A percentile compares a stretch with the other conserved stretches of the same genome.
These are phyloP conservation scores for Phellinidium pouzarii DNA, from an alignment of 1,284 basidiomycete species.

Conservation along the genomic window DNA sequence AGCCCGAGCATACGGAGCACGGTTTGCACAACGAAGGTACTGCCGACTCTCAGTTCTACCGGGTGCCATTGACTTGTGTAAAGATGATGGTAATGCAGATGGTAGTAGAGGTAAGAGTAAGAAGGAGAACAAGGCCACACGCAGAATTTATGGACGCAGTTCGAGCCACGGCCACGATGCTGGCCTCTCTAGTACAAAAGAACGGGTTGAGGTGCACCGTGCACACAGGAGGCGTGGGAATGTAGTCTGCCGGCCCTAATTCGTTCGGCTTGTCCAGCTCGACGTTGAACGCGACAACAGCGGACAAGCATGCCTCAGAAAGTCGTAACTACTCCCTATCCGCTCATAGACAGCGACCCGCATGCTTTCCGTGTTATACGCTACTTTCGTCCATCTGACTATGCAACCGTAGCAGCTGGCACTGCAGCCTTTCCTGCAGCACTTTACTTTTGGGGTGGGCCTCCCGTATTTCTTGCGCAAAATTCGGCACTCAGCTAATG, in stretches of 20 bases:
- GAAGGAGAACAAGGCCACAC: background rate
- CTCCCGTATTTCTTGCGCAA: slow-evolving; percentile 18
- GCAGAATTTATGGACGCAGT: slow-evolving; percentile 4
- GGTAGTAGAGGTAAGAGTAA: slow-evolving; percentile 16
- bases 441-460: slow-evolving; percentile 69
- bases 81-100: slow-evolving; percentile 14
- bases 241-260: background rate
- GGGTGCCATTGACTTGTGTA: too few species aligned
- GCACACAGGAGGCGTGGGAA: too few species aligned
- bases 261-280: background rate
- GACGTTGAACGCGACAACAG: slow-evolving; percentile 5
- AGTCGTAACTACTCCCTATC: slow-evolving; percentile 66
- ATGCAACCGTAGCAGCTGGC: slow-evolving; percentile 75
- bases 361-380: slow-evolving; percentile 84
- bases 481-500: background rate
- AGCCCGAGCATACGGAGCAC: too few species aligned
- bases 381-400: slow-evolving; percentile 88
- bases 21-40: too few species aligned
- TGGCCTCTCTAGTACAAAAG: slow-evolving; percentile 2
- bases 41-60: too few species aligned
- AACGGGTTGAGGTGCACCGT: too few species aligned
- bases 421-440: slow-evolving; percentile 76
- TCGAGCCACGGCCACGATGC: slow-evolving; percentile 10
- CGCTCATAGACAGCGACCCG: slow-evolving; percentile 89
- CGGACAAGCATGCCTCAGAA: slow-evolving; percentile 60